Evolutionary conservation across 441 rosid genomes (phyloP).

Genomic region (Syzygium malaccense): DNA sequence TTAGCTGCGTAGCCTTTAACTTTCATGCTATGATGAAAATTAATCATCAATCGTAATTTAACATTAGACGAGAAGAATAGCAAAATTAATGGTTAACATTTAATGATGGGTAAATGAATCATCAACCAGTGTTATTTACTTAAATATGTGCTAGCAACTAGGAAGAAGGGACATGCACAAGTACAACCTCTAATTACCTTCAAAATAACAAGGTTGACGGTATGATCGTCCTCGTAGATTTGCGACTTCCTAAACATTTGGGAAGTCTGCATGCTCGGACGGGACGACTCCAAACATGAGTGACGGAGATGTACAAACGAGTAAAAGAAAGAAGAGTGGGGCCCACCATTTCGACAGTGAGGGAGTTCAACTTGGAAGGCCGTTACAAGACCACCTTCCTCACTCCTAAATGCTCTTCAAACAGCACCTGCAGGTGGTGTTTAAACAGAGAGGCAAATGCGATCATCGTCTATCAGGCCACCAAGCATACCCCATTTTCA

Average conservation of each 20-base stretch:
- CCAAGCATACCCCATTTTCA: background rate
- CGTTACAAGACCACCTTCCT: slow-evolving; percentile 6
- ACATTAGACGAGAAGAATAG: background rate
- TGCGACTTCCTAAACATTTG: background rate
- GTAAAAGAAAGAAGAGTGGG: too few relatives aligned
- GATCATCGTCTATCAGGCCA: background rate
- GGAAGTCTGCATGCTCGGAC: background rate
- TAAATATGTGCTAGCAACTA: background rate
- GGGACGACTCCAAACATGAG: background rate
- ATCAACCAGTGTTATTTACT: background rate
- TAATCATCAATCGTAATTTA: background rate
- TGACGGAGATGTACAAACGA: background rate
- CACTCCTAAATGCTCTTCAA: background rate
- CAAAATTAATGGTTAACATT: background rate
- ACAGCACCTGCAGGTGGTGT: background rate
- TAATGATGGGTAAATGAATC: background rate
- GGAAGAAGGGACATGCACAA: background rate
- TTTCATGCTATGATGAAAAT: background rate
- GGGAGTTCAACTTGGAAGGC: background rate
- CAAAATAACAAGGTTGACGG: background rate
- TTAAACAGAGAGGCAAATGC: background rate
- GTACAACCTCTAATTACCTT: background rate
- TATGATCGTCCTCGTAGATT: background rate
- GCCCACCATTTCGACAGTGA: background rate
- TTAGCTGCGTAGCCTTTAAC: background rate